Percentiles rank a stretch among this genome's conserved stretches.
phyloP scores from a whole-genome alignment of 2,329 filamentous ascomycete genomes.

The Phyllachora maydis region DNA sequence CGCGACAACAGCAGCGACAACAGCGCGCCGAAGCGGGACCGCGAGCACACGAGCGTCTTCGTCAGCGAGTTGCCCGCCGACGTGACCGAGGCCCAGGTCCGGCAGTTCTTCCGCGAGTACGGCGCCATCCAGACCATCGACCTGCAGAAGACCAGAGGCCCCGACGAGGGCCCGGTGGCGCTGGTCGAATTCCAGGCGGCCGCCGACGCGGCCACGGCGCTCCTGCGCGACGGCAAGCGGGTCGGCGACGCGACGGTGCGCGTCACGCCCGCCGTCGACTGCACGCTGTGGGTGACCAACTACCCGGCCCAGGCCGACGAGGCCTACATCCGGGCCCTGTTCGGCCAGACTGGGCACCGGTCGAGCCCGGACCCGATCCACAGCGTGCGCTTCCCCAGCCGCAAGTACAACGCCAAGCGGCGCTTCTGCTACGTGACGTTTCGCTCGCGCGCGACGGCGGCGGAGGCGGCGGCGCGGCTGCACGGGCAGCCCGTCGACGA shows the following conservation, averaged over 20 bases:
- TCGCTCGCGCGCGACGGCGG: slow-evolving; percentile 16
- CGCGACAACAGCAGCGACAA: slow-evolving; percentile 12
- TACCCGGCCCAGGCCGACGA: slow-evolving; percentile 65
- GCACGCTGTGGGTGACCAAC: slow-evolving; percentile 80
- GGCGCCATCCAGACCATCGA: slow-evolving; percentile 66
- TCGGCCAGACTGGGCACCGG: slow-evolving; percentile 56
- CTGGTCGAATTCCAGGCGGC: slow-evolving; percentile 68
- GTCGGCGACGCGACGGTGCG: slow-evolving; percentile 54
- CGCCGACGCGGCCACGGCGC: slow-evolving; percentile 64
- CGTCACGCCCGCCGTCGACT: slow-evolving; percentile 53
- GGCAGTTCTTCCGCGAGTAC: slow-evolving; percentile 82
- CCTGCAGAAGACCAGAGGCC: slow-evolving; percentile 37
- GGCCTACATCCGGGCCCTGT: slow-evolving; percentile 43
- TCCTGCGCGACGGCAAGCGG: slow-evolving; percentile 63
- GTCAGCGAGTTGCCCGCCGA: slow-evolving; percentile 56
- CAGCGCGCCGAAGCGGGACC: slow-evolving; percentile 49
- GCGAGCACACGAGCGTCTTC: slow-evolving; percentile 74
- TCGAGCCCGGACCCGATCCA: no score
- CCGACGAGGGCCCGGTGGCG: slow-evolving; percentile 44
- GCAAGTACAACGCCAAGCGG: slow-evolving; percentile 73
- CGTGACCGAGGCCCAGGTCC: slow-evolving; percentile 49
- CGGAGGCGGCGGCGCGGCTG: slow-evolving; percentile 30
- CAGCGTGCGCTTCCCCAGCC: slow-evolving; percentile 71
- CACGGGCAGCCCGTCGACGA: slow-evolving; percentile 52
- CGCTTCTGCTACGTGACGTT: slow-evolving; percentile 97